Base-by-base conservation (phyloP, 225 moss, liverwort and hornwort species). In the Takakia lepidozioides region DNA sequence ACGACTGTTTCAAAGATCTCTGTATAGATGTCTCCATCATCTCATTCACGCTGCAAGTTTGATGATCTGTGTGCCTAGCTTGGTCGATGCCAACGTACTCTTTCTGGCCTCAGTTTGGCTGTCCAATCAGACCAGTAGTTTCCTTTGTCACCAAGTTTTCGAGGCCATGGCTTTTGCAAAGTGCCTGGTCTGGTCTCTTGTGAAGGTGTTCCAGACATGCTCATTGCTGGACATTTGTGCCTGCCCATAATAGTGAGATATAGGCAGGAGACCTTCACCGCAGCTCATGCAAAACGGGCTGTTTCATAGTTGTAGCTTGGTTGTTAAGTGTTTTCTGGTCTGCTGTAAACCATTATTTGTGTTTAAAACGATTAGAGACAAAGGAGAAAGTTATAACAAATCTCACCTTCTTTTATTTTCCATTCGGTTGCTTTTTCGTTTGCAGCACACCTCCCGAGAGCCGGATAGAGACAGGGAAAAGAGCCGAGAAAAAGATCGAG, bases 391-490 rank as follows among this genome's bases (percentile, higher is more conserved):
- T n/a, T n/a, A n/a, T n/a, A n/a, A n/a, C n/a, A n/a, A n/a, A n/a
- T n/a, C 32, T 32, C 11, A 7, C 11, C 8, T 32, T 32, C 11
- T 7, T 32, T 32, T 11, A 32, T 32, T 32, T 32, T 32, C 8
- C 8, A 32, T 32, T 32, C 1, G 32, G 32, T 32, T 7, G 32
- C 8, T 7, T 32, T 60, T 21, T 56, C 63, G 60, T 58, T 30
- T 68, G 81, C 85, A 98, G 91, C 85, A 80, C 49, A 67, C 62
- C 60, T 72, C 91, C 25, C 91, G 91, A n/a, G 98, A 98, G 22
- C 87, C 87, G 52, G 98, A 87, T 18, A 81, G 87, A 71, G 73
- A 73, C 25, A 65, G 71, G 65, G 98, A 98, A 51, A 83, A 83
- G 42, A 73, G 65, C 24, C 80, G 98, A 64, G 98, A 82, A 60